phyloP scores from a whole-genome alignment of 2,329 filamentous ascomycete species.

The Monosporascus sp. region DNA sequence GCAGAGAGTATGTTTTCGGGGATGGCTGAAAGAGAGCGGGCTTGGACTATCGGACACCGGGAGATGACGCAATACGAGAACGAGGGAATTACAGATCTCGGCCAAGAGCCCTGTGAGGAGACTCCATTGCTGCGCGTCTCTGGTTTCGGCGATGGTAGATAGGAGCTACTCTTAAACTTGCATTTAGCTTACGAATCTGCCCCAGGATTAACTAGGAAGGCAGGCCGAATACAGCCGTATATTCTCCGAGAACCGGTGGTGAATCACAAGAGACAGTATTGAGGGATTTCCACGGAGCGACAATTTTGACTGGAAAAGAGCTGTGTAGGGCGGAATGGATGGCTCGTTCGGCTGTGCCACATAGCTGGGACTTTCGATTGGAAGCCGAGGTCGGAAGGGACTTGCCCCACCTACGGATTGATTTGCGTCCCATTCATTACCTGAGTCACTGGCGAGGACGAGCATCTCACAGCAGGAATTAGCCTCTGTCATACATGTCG shows the following conservation, averaged over 20 bases:
- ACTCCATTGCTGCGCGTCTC: background rate
- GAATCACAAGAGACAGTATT: background rate
- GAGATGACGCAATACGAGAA: constrained; percentile 1
- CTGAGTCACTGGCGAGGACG: too few relatives aligned
- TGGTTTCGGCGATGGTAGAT: background rate
- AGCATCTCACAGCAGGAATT: too few relatives aligned
- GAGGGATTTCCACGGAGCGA: background rate
- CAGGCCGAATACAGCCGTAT: background rate
- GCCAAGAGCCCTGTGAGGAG: background rate
- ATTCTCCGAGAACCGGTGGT: background rate
- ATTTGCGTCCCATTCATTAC: background rate
- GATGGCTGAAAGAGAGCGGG: constrained; percentile 14
- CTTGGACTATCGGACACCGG: background rate
- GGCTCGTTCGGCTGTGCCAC: background rate
- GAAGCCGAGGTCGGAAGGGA: background rate
- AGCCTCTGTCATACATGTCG: too few relatives aligned
- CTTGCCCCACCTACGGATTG: background rate
- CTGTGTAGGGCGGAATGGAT: background rate
- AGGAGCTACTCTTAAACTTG: background rate
- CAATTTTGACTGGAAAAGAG: background rate
- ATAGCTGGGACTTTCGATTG: background rate
- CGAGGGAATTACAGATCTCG: background rate
- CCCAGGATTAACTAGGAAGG: background rate
- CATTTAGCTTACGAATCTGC: background rate
- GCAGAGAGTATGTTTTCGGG: constrained; percentile 50